Base-by-base conservation (phyloP, 371 early-diverging fungal genomes). In the Batrachochytrium dendrobatidis region DNA sequence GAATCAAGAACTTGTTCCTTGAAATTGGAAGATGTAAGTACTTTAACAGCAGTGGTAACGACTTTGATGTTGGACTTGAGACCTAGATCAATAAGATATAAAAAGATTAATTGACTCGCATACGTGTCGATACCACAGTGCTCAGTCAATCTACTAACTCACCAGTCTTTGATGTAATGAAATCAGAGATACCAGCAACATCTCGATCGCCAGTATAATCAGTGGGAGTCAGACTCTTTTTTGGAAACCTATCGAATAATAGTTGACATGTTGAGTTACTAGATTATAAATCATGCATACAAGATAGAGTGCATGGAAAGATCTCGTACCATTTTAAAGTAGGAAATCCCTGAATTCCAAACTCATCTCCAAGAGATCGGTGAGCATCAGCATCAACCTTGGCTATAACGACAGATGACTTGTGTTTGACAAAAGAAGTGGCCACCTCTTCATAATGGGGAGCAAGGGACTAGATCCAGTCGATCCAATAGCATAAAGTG, bases 301-400 rank as follows among this genome's bases (percentile, higher is more conserved):
- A n/a, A n/a, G n/a, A n/a, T n/a, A n/a, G n/a, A n/a, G n/a, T n/a
- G n/a, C n/a, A n/a, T n/a, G n/a, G 39, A 39, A 49, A n/a, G 6
- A 5, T 4, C 32, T 34, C 55, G 1, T 34, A 63, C 88, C 90
- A 91, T 71, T 94, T 95, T 58, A 95, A 66, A 3, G 94, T 93
- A 18, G 96, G 96, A 80, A 88, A 95, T 6, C 94, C 75, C 45
- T 65, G 70, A 54, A 94, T 74, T 53, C 74, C 87, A 66, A 79
- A 94, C 34, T 76, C 72, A 53, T 62, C 62, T 51, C 92, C 93
- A 50, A 87, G 76, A 58, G 83, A 84, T 63, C 84, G 85, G 77
- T 91, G 83, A 31, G 75, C 73, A 63, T 94, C 95, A 53, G 92
- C 93, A 74, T 94, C 87, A 31, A 94, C 83, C 68, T 92, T 89